Evolutionary conservation across 176 grass and related monocot species (phyloP).

Genomic region (Zizania latifolia): DNA sequence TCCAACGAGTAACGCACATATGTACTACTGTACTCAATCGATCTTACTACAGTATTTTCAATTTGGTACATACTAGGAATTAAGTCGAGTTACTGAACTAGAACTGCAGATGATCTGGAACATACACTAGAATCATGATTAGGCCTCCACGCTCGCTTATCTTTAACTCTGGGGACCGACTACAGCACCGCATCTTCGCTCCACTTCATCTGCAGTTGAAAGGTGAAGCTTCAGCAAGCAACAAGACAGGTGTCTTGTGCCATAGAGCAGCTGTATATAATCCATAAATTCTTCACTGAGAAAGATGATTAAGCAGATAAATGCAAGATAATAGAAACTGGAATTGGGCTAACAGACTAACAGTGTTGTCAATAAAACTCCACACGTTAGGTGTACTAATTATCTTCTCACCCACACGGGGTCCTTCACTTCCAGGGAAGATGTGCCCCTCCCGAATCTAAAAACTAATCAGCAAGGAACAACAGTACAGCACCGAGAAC

Average conservation of each 20-base stretch:
- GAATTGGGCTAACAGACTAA: constrained; percentile 19
- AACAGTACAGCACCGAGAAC: background rate
- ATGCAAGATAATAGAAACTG: background rate
- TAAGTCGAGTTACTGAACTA: background rate
- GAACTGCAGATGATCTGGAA: constrained; percentile 5
- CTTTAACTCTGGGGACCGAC: too few species aligned
- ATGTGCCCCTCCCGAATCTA: constrained; percentile 7
- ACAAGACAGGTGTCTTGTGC: background rate
- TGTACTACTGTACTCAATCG: background rate
- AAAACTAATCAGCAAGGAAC: background rate
- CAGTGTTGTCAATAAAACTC: background rate
- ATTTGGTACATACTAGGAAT: background rate
- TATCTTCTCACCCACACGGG: background rate
- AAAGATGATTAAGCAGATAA: background rate
- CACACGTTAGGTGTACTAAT: background rate
- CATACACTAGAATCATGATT: too few species aligned
- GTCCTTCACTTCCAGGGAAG: background rate
- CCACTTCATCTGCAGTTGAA: background rate
- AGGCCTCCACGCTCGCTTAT: too few species aligned
- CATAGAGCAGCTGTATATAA: background rate
- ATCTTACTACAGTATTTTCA: background rate
- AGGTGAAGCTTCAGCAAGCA: background rate
- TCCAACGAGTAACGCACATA: background rate
- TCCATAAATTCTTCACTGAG: background rate
- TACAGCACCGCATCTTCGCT: background rate